Conservation (phyloP, 495 filamentous ascomycete genomes). For the Hypoxylon intermedium region DNA sequence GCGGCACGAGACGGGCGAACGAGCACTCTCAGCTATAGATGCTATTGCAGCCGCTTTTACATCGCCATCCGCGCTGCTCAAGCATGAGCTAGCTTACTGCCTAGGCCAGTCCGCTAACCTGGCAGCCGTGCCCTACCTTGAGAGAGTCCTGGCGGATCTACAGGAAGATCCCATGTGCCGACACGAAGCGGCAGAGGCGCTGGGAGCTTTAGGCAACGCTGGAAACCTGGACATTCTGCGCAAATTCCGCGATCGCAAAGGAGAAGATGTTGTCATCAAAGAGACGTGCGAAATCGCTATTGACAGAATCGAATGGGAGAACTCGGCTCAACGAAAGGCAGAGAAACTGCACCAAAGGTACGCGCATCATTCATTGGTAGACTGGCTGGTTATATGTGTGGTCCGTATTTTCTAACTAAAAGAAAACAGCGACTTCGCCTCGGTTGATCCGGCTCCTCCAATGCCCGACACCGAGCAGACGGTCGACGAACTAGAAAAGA, state of each 20-base stretch:
- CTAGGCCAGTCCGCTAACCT: constrained; percentile 85
- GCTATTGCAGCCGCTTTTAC: constrained; percentile 89
- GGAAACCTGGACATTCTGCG: constrained; percentile 75
- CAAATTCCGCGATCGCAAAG: constrained; percentile 70
- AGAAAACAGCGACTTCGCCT: constrained; percentile 80
- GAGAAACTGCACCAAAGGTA: constrained; percentile 85
- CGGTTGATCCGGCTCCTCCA: constrained; percentile 93
- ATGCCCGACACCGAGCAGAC: constrained; percentile 67
- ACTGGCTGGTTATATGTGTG: neutral
- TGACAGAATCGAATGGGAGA: constrained; percentile 92
- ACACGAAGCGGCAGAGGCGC: constrained; percentile 94
- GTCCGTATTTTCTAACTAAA: constrained; percentile 26
- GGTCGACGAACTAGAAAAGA: constrained; percentile 78
- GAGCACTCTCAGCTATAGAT: constrained; percentile 78
- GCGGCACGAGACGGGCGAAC: constrained; percentile 65
- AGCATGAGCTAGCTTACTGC: constrained; percentile 97
- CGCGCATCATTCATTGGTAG: constrained; percentile 20
- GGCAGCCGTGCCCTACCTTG: constrained; percentile 75
- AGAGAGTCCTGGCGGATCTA: constrained; percentile 76
- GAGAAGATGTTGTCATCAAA: constrained; percentile 78
- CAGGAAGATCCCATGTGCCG: constrained; percentile 92
- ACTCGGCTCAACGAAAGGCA: constrained; percentile 68
- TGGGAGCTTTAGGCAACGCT: constrained; percentile 83
- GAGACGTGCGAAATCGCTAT: constrained; percentile 98
- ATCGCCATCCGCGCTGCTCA: constrained; percentile 84